Percentiles rank a stretch among this genome's conserved stretches.
These are phyloP conservation scores for Paralagenidium karlingii DNA, from an alignment of 352 stramenopile genomes.

Conservation along the genomic window DNA sequence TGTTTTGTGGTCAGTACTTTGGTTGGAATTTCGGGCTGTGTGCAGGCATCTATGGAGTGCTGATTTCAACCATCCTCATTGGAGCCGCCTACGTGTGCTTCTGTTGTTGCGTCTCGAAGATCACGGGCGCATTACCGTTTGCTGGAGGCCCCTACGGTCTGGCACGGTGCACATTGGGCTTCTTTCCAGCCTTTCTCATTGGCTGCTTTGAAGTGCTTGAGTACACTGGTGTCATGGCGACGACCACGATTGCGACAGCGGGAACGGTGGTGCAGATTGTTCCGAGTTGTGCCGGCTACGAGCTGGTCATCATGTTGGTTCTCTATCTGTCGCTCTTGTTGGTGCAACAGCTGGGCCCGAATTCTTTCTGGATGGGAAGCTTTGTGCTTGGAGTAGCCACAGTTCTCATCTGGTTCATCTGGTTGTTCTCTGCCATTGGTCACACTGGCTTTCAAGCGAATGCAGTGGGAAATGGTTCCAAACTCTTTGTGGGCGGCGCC, in stretches of 20 bases:
- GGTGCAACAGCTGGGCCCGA: too few species aligned
- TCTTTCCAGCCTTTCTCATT: constrained; percentile 28
- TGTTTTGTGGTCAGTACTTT: constrained; percentile 39
- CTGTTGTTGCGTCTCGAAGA: constrained; percentile 27
- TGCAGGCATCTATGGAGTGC: constrained; percentile 24
- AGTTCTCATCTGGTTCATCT: too few species aligned
- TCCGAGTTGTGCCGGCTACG: constrained; percentile 2
- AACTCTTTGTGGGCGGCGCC: too few species aligned
- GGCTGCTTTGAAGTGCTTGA: constrained; percentile 31
- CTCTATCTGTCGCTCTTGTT: constrained; percentile 24
- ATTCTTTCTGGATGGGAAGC: too few species aligned
- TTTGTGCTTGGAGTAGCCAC: too few species aligned
- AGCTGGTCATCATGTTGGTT: constrained; percentile 12
- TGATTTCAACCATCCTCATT: constrained; percentile 22
- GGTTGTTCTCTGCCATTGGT: too few species aligned
- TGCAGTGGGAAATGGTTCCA: too few species aligned
- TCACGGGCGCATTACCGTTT: constrained; percentile 29
- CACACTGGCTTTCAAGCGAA: too few species aligned
- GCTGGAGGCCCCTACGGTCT: constrained; percentile 27
- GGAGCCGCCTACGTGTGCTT: constrained; percentile 21
- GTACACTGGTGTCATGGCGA: constrained; percentile 27
- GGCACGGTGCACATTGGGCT: constrained; percentile 21
- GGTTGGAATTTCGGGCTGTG: constrained; percentile 27
- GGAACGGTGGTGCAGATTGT: constrained; percentile 16
- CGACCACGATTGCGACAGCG: constrained; percentile 13